These are phyloP conservation scores for Ogataea saltuana DNA, from an alignment of 805 yeast species.

Conservation along the genomic window DNA sequence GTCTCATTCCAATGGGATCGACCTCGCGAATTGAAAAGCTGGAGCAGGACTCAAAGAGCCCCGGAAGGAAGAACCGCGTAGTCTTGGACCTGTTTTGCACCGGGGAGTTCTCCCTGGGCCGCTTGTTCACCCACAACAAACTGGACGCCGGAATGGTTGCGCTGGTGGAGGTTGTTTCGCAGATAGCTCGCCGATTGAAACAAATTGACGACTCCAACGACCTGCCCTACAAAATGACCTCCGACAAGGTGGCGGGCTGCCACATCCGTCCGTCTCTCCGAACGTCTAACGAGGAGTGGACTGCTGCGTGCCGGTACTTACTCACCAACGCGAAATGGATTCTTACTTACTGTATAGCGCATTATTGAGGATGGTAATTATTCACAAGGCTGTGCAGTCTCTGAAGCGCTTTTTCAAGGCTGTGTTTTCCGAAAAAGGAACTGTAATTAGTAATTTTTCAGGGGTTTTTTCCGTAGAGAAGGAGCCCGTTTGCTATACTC, in stretches of 20 bases:
- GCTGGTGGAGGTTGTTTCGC: conserved; percentile 59
- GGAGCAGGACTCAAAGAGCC: conserved; percentile 39
- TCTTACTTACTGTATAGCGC: conserved; percentile 64
- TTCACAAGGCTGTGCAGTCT: not conserved
- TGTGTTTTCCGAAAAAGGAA: not conserved
- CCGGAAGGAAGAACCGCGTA: conserved; percentile 37
- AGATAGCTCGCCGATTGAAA: conserved; percentile 47
- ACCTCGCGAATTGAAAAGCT: conserved; percentile 70
- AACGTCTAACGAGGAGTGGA: conserved; percentile 77
- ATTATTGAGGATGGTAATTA: conserved; percentile 11
- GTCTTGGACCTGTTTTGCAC: conserved; percentile 60
- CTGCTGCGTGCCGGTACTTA: conserved; percentile 80
- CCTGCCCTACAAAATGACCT: conserved; percentile 71
- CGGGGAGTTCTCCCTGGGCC: conserved; percentile 71
- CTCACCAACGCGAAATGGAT: conserved; percentile 85
- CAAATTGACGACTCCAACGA: conserved; percentile 55
- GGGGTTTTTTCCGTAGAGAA: too few relatives aligned
- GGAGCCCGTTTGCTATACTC: not conserved
- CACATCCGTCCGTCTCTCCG: conserved; percentile 68
- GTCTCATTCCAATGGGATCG: conserved; percentile 80
- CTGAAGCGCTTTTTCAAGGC: too few relatives aligned
- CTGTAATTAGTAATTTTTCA: conserved; percentile 1
- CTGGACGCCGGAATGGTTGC: conserved; percentile 84
- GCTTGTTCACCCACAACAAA: conserved; percentile 70
- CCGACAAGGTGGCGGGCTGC: conserved; percentile 74